Percentiles rank a stretch among this genome's conserved stretches.
Conservation (phyloP, 2,329 filamentous ascomycete genomes). For the Colletotrichum karsti region DNA sequence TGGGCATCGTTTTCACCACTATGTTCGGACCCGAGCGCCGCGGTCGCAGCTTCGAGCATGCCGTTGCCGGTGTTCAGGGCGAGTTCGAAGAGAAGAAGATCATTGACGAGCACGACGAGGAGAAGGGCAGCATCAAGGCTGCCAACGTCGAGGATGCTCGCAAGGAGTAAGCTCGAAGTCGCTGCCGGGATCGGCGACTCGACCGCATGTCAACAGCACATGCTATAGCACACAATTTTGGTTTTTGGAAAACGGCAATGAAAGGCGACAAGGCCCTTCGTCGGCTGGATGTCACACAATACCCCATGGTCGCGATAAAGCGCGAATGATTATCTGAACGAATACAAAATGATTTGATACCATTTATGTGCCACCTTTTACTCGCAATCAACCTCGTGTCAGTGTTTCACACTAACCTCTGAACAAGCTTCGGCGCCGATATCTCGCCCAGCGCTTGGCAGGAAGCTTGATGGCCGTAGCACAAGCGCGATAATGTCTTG, state of each 20-base stretch:
- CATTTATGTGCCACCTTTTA: neutral
- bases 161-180: conserved; percentile 4
- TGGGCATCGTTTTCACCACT: conserved; percentile 73
- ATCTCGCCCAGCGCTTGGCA: conserved; percentile 15
- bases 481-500: neutral
- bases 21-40: conserved; percentile 79
- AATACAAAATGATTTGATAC: conserved; percentile 10
- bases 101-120: conserved; percentile 38
- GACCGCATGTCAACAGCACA: neutral
- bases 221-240: neutral
- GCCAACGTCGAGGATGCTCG: conserved; percentile 16
- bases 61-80: conserved; percentile 46
- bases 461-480: conserved; percentile 14
- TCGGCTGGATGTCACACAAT: conserved; percentile 3
- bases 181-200: conserved; percentile 2
- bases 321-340: conserved; percentile 2
- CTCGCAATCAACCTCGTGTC: too few species aligned
- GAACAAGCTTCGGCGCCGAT: conserved; percentile 18
- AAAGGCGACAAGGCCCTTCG: neutral
- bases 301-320: neutral
- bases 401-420: neutral
- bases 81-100: conserved; percentile 35
- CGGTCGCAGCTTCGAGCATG: conserved; percentile 74
- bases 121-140: conserved; percentile 34
- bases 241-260: neutral